phyloP scores from a whole-genome alignment of 495 filamentous ascomycete species.

The Lophiotrema nucula region DNA sequence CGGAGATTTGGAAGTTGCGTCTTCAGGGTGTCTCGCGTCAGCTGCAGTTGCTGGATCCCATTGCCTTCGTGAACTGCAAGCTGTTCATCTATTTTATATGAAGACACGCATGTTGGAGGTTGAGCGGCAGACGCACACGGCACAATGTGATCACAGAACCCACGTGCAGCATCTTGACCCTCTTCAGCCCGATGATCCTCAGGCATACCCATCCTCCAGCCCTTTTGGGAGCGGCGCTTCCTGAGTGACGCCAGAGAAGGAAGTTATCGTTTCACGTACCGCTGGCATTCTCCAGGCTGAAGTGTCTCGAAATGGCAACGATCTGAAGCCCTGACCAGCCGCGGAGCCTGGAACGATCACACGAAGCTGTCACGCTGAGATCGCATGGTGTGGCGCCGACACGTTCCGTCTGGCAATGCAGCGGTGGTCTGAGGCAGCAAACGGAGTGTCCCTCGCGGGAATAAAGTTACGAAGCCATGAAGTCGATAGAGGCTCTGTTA shows the following conservation, averaged over 20 bases:
- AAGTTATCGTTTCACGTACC: neutral
- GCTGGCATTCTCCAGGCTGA: no score
- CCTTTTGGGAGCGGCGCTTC: neutral
- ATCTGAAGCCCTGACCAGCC: neutral
- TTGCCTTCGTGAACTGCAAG: constrained; percentile 2
- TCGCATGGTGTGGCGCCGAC: constrained; percentile 16
- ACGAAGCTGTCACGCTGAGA: constrained; percentile 10
- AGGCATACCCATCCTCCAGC: neutral
- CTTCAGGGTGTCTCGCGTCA: no score
- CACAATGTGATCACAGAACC: constrained; percentile 6
- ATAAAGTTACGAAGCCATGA: no score
- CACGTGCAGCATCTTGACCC: neutral
- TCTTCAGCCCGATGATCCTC: neutral
- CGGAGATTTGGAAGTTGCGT: no score
- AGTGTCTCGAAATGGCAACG: no score
- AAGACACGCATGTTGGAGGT: neutral
- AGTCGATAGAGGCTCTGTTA: no score
- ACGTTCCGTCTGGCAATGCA: neutral
- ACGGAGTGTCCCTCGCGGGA: no score
- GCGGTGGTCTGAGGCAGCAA: neutral
- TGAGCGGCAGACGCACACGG: constrained; percentile 5
- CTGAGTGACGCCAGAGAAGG: neutral
- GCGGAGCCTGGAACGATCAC: neutral
- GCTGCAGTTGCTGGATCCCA: no score
- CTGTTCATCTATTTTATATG: constrained; percentile 12